These are phyloP conservation scores for Scheffersomyces segobiensis DNA, from an alignment of 1,139 yeast species.

Conservation along the genomic window DNA sequence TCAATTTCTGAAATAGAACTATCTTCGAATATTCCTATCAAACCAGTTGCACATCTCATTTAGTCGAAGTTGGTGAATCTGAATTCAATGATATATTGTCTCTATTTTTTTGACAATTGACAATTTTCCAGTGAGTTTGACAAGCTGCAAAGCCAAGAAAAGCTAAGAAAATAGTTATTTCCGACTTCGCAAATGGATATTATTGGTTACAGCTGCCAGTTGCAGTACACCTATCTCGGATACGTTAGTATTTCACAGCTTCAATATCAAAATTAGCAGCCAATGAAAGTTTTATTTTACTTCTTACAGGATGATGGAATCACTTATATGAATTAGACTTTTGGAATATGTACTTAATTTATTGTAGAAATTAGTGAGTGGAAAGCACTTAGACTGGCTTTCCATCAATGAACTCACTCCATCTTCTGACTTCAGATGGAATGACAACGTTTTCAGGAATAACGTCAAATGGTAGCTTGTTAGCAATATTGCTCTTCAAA, in stretches of 20 bases:
- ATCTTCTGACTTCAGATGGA: conserved; percentile 86
- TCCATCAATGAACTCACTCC: conserved; percentile 96
- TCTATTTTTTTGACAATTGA: too few species aligned
- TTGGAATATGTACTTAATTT: neutral
- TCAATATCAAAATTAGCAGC: neutral
- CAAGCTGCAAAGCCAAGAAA: neutral
- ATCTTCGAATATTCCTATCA: too few species aligned
- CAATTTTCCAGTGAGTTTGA: neutral
- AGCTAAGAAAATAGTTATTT: neutral
- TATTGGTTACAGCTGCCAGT: neutral
- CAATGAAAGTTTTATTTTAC: too few species aligned
- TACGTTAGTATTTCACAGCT: neutral
- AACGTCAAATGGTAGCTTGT: conserved; percentile 46
- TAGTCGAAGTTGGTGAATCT: too few species aligned
- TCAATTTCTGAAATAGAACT: too few species aligned
- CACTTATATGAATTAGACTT: neutral
- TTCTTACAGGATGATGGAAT: neutral
- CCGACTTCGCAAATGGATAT: neutral
- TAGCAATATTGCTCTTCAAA: conserved; percentile 68
- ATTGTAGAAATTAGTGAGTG: neutral
- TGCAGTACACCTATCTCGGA: neutral
- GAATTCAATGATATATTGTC: too few species aligned
- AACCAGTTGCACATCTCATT: too few species aligned
- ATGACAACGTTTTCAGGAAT: conserved; percentile 52
- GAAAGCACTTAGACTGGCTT: conserved; percentile 61